Percentiles rank a stretch among this genome's conserved stretches.
Conservation (phyloP, 352 stramenopile species). For the Globisporangium viniferum region DNA sequence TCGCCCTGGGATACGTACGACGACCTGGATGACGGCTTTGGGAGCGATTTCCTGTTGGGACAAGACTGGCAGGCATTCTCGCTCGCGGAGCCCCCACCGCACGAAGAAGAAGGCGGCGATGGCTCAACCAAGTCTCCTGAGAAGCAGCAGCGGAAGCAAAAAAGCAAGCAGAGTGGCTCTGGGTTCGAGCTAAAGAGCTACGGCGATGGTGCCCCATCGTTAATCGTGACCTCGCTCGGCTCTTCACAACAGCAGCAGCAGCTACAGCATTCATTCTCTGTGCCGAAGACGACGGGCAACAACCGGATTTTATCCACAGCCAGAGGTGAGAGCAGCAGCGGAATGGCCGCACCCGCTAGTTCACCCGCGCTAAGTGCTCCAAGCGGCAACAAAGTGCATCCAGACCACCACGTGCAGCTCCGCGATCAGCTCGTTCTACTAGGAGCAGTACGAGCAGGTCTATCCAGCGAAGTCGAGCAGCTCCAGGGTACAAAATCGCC, state of each 20-base stretch:
- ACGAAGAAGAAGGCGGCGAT: not conserved
- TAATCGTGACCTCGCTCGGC: conserved; percentile 5
- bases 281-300: not conserved
- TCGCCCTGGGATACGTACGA: conserved; percentile 11
- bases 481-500: not conserved
- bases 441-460: not conserved
- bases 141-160: not conserved
- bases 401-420: not conserved
- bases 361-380: not conserved
- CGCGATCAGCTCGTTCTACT: not conserved
- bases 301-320: not conserved
- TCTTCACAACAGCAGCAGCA: not conserved
- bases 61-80: conserved; percentile 2
- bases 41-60: not conserved
- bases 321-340: not conserved
- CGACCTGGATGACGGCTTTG: not conserved
- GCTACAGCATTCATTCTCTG: not conserved
- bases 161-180: not conserved
- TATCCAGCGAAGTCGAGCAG: not conserved
- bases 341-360: not conserved
- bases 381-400: not conserved
- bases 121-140: not conserved
- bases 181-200: not conserved
- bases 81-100: not conserved
- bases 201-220: not conserved